phyloP scores from a whole-genome alignment of 2,329 filamentous ascomycete species.

The Botrytis byssoidea region DNA sequence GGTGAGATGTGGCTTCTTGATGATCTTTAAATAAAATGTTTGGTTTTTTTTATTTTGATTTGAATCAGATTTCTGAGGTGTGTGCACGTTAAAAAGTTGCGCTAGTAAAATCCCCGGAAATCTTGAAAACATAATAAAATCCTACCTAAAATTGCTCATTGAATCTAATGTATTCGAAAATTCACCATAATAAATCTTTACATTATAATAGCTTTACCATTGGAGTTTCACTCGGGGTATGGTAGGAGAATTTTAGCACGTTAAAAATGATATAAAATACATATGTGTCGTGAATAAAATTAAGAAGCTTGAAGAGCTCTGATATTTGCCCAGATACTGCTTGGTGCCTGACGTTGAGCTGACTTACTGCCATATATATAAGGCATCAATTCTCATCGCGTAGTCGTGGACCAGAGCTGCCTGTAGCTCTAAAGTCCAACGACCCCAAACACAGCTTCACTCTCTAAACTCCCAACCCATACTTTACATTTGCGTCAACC shows the following conservation, averaged over 20 bases:
- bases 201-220: background rate
- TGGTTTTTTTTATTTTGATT: background rate
- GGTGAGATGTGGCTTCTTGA: conserved; percentile 25
- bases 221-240: fast-evolving
- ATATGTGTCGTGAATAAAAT: background rate
- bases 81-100: background rate
- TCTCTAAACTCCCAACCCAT: conserved; percentile 21
- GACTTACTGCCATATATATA: background rate
- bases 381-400: conserved; percentile 26
- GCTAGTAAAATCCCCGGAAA: conserved; percentile 6
- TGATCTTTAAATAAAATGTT: background rate
- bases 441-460: conserved; percentile 28
- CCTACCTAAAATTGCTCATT: background rate
- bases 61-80: conserved; percentile 6
- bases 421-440: conserved; percentile 24
- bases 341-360: conserved; percentile 16
- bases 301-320: background rate
- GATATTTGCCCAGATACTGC: background rate
- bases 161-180: background rate
- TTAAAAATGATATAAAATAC: background rate
- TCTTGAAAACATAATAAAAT: background rate
- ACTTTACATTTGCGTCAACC: conserved; percentile 17
- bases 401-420: conserved; percentile 28
- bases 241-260: background rate
- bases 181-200: background rate